Evolutionary conservation across 441 rosid genomes (phyloP).

Genomic region (Adansonia grandidieri): DNA sequence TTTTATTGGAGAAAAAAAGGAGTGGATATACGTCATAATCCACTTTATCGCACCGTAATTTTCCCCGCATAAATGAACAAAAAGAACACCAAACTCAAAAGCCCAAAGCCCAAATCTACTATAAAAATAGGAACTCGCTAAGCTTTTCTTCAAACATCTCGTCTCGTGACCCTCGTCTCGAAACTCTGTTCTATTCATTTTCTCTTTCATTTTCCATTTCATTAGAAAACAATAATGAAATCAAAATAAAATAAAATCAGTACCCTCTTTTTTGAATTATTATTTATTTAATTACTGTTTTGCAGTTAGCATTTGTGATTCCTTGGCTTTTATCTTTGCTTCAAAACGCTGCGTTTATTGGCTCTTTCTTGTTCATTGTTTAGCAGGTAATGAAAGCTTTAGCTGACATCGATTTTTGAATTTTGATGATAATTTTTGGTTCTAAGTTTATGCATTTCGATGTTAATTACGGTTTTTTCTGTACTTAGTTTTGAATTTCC

Average conservation of each 20-base stretch:
- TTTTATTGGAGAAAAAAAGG: neutral
- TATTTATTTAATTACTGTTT: neutral
- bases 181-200: slow-evolving; percentile 1
- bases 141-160: neutral
- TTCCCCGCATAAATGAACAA: neutral
- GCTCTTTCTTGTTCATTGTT: neutral
- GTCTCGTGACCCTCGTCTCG: neutral
- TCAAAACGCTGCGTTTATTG: neutral
- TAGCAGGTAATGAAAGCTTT: slow-evolving; percentile 3
- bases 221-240: neutral
- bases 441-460: neutral
- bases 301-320: no score
- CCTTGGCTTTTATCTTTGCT: neutral
- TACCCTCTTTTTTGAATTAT: neutral
- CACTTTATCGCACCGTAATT: slow-evolving; percentile 9
- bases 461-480: neutral
- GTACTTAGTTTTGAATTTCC: neutral
- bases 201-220: neutral
- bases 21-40: slow-evolving; percentile 1
- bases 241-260: neutral
- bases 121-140: neutral
- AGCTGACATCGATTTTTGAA: slow-evolving; percentile 5
- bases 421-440: neutral
- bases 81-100: neutral
- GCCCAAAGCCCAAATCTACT: neutral